Evolutionary conservation across 2,329 filamentous ascomycete genomes (phyloP).

Genomic region (Monosporascus sp.): DNA sequence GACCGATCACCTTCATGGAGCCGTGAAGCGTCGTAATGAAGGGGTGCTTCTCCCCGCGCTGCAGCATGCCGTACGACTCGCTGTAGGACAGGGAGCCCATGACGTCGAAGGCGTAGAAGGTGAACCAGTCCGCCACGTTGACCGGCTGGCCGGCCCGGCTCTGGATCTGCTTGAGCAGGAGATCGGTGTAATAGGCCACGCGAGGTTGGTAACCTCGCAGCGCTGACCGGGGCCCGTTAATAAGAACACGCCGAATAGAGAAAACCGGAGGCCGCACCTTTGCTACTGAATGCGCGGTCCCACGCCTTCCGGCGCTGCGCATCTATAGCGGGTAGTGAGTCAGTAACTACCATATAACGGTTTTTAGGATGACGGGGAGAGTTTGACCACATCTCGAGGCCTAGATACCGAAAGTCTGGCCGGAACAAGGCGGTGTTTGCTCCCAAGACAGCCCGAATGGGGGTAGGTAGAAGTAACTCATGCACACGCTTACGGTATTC

Average conservation of each 20-base stretch:
- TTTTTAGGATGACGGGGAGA: too few species aligned
- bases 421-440: too few species aligned
- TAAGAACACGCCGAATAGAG: not conserved
- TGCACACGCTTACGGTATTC: too few species aligned
- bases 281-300: slow-evolving; percentile 27
- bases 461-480: too few species aligned
- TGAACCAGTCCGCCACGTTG: slow-evolving; percentile 28
- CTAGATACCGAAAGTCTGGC: too few species aligned
- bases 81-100: slow-evolving; percentile 38
- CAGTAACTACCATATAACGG: too few species aligned
- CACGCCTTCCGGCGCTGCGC: slow-evolving; percentile 27
- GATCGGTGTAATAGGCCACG: slow-evolving; percentile 17
- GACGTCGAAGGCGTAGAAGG: slow-evolving; percentile 33
- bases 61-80: slow-evolving; percentile 30
- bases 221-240: not conserved
- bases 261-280: slow-evolving; percentile 14
- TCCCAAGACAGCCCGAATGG: too few species aligned
- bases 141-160: slow-evolving; percentile 15
- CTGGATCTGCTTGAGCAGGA: slow-evolving; percentile 19
- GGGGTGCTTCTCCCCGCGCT: slow-evolving; percentile 17
- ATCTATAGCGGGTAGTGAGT: slow-evolving; percentile 3
- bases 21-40: slow-evolving; percentile 20
- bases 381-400: too few species aligned
- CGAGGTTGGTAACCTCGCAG: slow-evolving; percentile 22
- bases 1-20: slow-evolving; percentile 16